Conservation (phyloP, 805 yeast species). For the Hanseniaspora pseudoguilliermondii region DNA sequence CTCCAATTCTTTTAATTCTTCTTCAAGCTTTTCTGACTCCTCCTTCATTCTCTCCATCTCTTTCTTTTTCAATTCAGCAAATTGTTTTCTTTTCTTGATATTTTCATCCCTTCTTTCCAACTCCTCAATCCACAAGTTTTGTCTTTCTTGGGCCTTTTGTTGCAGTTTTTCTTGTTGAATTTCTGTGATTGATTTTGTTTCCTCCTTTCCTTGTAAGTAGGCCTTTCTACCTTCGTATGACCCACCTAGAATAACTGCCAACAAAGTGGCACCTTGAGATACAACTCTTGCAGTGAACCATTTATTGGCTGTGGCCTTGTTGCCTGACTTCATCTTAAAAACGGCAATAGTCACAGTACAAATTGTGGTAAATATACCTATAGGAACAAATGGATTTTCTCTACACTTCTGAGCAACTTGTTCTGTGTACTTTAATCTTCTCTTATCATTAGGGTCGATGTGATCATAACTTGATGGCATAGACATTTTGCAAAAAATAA, state of each 20-base stretch:
- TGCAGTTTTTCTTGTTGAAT: not conserved
- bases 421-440: constrained; percentile 37
- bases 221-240: constrained; percentile 48
- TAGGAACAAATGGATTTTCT: constrained; percentile 81
- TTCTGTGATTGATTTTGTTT: not conserved
- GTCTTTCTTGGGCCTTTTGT: constrained; percentile 62
- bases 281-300: constrained; percentile 87
- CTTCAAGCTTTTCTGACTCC: constrained; percentile 20
- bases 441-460: constrained; percentile 19
- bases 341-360: constrained; percentile 75
- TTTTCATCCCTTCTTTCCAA: constrained; percentile 75
- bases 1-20: constrained; percentile 23
- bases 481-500: constrained; percentile 6
- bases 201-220: constrained; percentile 43
- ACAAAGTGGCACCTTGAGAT: constrained; percentile 69
- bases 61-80: constrained; percentile 50
- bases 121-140: constrained; percentile 77
- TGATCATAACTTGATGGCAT: constrained; percentile 28
- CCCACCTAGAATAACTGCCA: constrained; percentile 66
- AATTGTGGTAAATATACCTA: constrained; percentile 66
- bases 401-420: constrained; percentile 51
- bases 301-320: constrained; percentile 61
- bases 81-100: constrained; percentile 50
- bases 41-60: constrained; percentile 31
- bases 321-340: constrained; percentile 58